Evolutionary conservation across 2,329 filamentous ascomycete species (phyloP), one percentile per base, ranked within the genome.

Genomic region (Dactylellina haptotyla): DNA sequence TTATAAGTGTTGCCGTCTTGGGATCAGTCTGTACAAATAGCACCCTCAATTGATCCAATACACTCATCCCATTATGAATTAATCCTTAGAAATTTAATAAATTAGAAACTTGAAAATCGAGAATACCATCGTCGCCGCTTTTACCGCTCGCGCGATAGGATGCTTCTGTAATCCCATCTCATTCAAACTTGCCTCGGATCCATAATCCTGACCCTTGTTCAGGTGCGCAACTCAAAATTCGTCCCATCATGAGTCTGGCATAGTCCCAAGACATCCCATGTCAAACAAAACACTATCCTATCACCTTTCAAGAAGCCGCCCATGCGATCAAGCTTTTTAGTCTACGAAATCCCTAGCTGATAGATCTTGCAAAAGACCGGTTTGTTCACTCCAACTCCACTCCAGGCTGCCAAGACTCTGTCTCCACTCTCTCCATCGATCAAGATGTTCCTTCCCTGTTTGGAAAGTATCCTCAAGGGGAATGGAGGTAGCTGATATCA

Each of bases 251-350:
- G 23, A 56, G 54, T 54, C 26, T 16, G 18, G 25, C 23, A 54
- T 25, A 53, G n/a, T 56, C 34, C 69, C 53, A 26, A 58, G 26
- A 46, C 28, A 62, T 59, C 26, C 59, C 53, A 18, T 34, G 28
- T 12, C 46, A 37, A 32, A n/a, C 14, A 4, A 46, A 4, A n/a
- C 6, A 5, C 41, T 18, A 46, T 46, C 69, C 54, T 62, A 73
- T 66, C 45, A 48, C 61, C 32, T 20, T 73, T 73, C 53, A 28
- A 66, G 69, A 56, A 73, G 69, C 61, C 62, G 69, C 50, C 41
- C 46, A 66, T 30, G 61, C 61, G 62, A 56, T 66, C 61, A 73
- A 73, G 69, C 69, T 73, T 66, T 73, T 57, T 73, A 48, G 50
- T 45, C 62, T 34, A 43, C 16, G 25, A 16, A 51, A 20, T 34